These are phyloP conservation scores for Gaultheria prostrata DNA, from an alignment of 148 eudicot genomes.

Conservation along the genomic window DNA sequence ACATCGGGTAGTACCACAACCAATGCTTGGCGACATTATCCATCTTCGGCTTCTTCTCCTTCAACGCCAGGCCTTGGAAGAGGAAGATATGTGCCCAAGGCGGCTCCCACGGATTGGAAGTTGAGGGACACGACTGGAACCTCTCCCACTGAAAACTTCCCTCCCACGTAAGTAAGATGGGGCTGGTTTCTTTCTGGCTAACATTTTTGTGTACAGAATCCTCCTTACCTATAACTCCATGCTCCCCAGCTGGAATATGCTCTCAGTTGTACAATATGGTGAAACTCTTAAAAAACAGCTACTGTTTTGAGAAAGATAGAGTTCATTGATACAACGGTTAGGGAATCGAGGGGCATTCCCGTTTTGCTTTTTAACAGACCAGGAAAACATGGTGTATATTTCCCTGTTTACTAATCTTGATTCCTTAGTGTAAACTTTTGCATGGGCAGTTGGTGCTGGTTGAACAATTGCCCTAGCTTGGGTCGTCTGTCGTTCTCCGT, in stretches of 20 bases:
- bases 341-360: neutral
- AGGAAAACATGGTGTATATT: neutral
- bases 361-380: neutral
- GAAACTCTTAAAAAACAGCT: neutral
- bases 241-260: neutral
- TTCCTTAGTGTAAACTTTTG: neutral
- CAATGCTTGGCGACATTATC: neutral
- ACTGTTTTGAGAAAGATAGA: neutral
- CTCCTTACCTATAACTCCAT: neutral
- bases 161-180: neutral
- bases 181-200: neutral
- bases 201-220: neutral
- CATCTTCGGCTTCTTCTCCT: neutral
- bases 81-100: neutral
- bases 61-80: neutral
- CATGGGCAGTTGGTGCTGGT: neutral
- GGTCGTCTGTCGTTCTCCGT: too few relatives aligned
- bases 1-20: neutral
- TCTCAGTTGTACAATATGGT: neutral
- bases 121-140: neutral
- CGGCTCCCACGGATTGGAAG: neutral
- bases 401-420: neutral
- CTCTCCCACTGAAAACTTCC: neutral
- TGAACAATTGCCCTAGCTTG: neutral
- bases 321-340: neutral